Conservation (phyloP, 495 filamentous ascomycete species). For the Aspergillus baeticus region DNA sequence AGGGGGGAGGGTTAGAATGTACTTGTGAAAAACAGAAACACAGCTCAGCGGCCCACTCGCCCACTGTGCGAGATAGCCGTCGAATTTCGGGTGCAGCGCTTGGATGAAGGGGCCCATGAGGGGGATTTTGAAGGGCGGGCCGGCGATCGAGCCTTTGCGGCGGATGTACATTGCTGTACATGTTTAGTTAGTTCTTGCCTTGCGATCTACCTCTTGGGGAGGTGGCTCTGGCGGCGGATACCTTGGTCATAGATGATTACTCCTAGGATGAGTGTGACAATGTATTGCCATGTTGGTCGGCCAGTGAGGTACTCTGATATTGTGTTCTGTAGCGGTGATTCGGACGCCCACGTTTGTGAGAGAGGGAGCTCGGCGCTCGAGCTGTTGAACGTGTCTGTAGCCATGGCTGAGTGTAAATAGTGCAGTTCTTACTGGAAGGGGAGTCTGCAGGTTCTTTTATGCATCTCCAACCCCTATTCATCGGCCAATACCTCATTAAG, state of each 20-base stretch:
- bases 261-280: slow-evolving; percentile 22
- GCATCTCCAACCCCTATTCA: too few species aligned
- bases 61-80: slow-evolving; percentile 83
- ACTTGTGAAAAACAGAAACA: slow-evolving; percentile 97
- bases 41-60: slow-evolving; percentile 81
- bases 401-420: neutral
- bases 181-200: too few species aligned
- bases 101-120: slow-evolving; percentile 91
- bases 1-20: too few species aligned
- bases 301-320: neutral
- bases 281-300: slow-evolving; percentile 31
- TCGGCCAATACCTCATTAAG: too few species aligned
- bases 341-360: neutral
- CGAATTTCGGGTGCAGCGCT: slow-evolving; percentile 82
- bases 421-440: too few species aligned
- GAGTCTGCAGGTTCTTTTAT: too few species aligned
- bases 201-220: neutral
- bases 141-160: slow-evolving; percentile 79
- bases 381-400: neutral
- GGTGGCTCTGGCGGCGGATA: too few species aligned
- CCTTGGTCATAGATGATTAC: slow-evolving; percentile 36
- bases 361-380: neutral
- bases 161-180: slow-evolving; percentile 70
- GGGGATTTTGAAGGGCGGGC: slow-evolving; percentile 75
- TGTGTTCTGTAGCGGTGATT: too few species aligned